These are phyloP conservation scores for Aspergillus costaricaensis DNA, from an alignment of 2,329 filamentous ascomycete species.

Conservation along the genomic window DNA sequence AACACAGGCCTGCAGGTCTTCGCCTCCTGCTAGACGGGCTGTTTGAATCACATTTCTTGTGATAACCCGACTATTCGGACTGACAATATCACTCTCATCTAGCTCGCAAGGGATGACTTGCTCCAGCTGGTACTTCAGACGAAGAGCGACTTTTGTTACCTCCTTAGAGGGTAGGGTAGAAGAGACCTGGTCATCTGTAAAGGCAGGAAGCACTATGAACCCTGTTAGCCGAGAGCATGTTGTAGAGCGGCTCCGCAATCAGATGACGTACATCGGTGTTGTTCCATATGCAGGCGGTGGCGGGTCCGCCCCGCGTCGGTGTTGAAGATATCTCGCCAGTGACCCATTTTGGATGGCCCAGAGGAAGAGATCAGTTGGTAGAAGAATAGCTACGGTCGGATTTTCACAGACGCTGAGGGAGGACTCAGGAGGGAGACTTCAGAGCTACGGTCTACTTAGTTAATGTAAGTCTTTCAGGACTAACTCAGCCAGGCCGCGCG, in stretches of 20 bases:
- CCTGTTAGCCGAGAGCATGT: constrained; percentile 15
- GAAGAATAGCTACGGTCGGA: background rate
- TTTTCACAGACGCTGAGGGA: background rate
- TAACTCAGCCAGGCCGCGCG: background rate
- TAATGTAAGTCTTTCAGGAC: background rate
- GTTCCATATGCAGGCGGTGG: constrained; percentile 40
- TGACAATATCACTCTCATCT: constrained; percentile 71
- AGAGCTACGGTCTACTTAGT: background rate
- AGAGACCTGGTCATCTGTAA: constrained; percentile 43
- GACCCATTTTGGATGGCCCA: constrained; percentile 34
- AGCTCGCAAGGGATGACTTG: constrained; percentile 88
- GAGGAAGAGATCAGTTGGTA: background rate
- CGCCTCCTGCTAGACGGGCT: constrained; percentile 77
- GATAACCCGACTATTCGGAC: constrained; percentile 81
- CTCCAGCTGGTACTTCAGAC: constrained; percentile 87
- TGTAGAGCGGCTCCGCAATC: constrained; percentile 6
- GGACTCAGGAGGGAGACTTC: background rate
- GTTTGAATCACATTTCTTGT: constrained; percentile 77
- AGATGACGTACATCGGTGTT: constrained; percentile 44
- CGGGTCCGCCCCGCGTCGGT: constrained; percentile 29
- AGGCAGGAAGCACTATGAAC: constrained; percentile 45
- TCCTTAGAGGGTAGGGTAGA: constrained; percentile 73
- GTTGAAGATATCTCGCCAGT: constrained; percentile 40
- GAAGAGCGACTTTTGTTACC: constrained; percentile 86
- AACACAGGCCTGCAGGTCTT: constrained; percentile 74